These are phyloP conservation scores for Corynascus novoguineensis DNA, from an alignment of 495 filamentous ascomycete species.

Conservation along the genomic window DNA sequence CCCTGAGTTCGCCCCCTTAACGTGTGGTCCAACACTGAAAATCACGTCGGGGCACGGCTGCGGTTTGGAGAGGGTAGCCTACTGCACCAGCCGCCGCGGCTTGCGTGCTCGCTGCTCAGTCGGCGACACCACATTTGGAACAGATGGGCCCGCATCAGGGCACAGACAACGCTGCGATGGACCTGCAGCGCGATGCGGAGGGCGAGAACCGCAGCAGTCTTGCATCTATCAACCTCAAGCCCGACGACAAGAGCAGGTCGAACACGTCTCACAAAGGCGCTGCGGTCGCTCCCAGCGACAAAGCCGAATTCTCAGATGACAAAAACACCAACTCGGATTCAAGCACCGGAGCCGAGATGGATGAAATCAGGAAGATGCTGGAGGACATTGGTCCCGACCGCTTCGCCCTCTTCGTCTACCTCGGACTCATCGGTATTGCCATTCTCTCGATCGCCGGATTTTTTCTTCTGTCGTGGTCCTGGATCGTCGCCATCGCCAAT, in stretches of 20 bases:
- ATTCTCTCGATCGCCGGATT: slow-evolving; percentile 9
- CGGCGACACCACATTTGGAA: neutral
- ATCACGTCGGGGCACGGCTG: neutral
- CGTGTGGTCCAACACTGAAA: neutral
- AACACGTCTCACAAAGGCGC: neutral
- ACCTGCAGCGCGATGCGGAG: neutral
- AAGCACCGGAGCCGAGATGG: slow-evolving; percentile 3
- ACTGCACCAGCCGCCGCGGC: neutral
- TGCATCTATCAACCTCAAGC: neutral
- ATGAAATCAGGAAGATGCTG: neutral
- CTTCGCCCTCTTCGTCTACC: slow-evolving; percentile 16
- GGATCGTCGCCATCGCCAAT: slow-evolving; percentile 12
- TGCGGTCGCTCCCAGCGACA: neutral
- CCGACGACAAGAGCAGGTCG: slow-evolving; percentile 11
- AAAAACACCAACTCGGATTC: neutral
- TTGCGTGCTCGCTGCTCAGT: slow-evolving; percentile 3
- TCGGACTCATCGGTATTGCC: slow-evolving; percentile 5
- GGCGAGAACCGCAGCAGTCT: neutral
- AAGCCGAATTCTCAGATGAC: neutral
- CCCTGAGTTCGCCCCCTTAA: neutral
- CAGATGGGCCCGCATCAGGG: slow-evolving; percentile 3
- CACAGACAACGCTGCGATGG: neutral
- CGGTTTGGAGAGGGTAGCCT: too few species aligned
- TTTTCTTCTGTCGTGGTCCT: slow-evolving; percentile 18
- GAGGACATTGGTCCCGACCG: slow-evolving; percentile 3